Evolutionary conservation across 345 rosid genomes (phyloP), one percentile per base, ranked within the genome.

Genomic region (Camelina neglecta): DNA sequence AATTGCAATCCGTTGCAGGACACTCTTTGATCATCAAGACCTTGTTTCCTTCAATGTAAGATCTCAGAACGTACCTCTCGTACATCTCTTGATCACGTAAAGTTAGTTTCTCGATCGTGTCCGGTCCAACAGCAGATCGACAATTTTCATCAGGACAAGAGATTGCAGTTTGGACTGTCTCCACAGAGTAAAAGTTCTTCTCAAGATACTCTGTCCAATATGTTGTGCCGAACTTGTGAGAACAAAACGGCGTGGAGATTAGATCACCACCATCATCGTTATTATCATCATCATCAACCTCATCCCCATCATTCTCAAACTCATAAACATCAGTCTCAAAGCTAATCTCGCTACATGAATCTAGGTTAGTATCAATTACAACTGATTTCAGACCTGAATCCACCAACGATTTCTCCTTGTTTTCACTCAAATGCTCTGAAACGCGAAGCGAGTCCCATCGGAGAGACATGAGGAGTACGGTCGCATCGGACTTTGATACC

Each of bases 161-260:
- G 39, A 77, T 71, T n/a, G n/a, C 0, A 21, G 33, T 15, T 48
- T 26, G 18, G 59, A 6, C 33, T 13, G 55, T 47, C 9, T 13
- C 31, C 24, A 56, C 8, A 15, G 51, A 55, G 75, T 24, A 67
- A 24, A 59, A 67, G 8, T 13, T 59, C 61, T 56, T 47, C 1
- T 56, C 61, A 1, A 71, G 76, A 41, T 71, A 64, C 12, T 65
- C 18, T 9, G 66, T 65, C 80, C 80, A 77, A 8, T 45, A 64
- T 11, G 7, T 15, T 12, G 12, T 39, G 47, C 55, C 18, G 33
- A 71, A 77, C 55, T 71, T 48, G 55, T 77, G 80, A 39, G 72
- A 65, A n/a, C 80, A 77, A 48, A 38, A 57, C 0, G 72, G 56
- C 6, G 80, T 71, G 44, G 81, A 77, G 81, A 65, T 10, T 15